phyloP scores from a whole-genome alignment of 1,139 yeast genomes.

The Starmera stellimalicola region DNA sequence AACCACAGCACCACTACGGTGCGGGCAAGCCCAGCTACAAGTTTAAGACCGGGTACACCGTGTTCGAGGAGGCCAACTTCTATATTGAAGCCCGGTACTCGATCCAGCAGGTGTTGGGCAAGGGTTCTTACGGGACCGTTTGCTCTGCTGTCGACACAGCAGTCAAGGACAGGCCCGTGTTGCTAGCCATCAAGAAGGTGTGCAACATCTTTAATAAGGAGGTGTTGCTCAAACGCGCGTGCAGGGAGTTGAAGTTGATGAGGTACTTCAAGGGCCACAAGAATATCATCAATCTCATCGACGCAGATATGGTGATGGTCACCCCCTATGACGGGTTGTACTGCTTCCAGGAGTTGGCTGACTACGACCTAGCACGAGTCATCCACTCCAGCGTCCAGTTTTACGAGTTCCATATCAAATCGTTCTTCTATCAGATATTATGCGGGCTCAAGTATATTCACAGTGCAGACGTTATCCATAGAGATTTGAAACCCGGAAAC shows the following conservation, averaged over 20 bases:
- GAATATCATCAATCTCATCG: constrained; percentile 64
- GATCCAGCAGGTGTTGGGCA: constrained; percentile 59
- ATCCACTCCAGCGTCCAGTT: constrained; percentile 69
- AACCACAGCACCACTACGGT: not conserved
- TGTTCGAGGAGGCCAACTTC: constrained; percentile 42
- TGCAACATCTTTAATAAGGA: constrained; percentile 56
- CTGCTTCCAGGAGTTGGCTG: constrained; percentile 75
- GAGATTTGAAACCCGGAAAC: constrained; percentile 83
- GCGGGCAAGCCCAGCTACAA: not conserved
- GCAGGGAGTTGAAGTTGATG: constrained; percentile 72
- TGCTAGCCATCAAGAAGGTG: constrained; percentile 72
- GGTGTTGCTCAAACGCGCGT: constrained; percentile 60
- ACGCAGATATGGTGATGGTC: constrained; percentile 56
- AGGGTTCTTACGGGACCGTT: constrained; percentile 87
- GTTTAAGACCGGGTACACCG: constrained; percentile 13
- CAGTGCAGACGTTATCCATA: constrained; percentile 75
- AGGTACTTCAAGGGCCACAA: constrained; percentile 73
- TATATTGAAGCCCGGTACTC: constrained; percentile 58
- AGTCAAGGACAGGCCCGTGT: constrained; percentile 19
- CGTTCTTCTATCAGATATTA: constrained; percentile 66
- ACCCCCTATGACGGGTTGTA: constrained; percentile 78
- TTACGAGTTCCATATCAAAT: constrained; percentile 75
- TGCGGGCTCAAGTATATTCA: constrained; percentile 80
- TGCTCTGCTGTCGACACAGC: constrained; percentile 64
- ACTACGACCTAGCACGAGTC: constrained; percentile 69